These are phyloP conservation scores for Ophiocordyceps camponoti-leonardi DNA, from an alignment of 2,329 filamentous ascomycete genomes.

Conservation along the genomic window DNA sequence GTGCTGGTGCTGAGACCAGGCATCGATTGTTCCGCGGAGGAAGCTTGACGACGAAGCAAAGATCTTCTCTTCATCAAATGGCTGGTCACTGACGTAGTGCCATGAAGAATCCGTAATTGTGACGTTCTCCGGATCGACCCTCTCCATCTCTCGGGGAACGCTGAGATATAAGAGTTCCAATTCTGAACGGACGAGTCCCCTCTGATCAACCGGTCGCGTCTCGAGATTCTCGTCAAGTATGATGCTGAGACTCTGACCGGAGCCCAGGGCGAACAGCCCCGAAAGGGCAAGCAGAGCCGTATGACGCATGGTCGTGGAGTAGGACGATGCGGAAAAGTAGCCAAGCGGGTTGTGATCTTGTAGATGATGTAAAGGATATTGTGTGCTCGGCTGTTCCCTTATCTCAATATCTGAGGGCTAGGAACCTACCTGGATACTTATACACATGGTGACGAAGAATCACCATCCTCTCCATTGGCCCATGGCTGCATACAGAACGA, in stretches of 20 bases:
- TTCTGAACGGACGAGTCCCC: neutral
- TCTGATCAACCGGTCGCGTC: neutral
- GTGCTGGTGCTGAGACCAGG: conserved; percentile 31
- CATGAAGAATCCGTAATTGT: neutral
- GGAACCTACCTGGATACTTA: no score
- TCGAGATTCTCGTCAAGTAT: neutral
- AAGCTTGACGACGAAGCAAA: conserved; percentile 20
- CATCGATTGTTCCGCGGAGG: conserved; percentile 25
- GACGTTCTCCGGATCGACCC: neutral
- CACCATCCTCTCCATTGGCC: no score
- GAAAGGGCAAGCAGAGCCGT: neutral
- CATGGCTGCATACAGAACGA: no score
- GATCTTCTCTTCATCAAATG: neutral
- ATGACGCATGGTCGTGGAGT: neutral
- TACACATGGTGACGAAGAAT: no score
- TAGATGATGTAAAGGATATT: no score
- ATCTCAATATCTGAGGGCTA: no score
- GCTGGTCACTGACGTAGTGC: neutral
- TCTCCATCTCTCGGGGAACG: neutral
- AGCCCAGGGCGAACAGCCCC: neutral
- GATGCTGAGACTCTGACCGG: neutral
- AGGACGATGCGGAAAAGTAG: no score
- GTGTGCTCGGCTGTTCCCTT: no score
- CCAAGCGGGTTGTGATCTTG: no score
- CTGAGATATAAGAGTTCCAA: neutral